These are phyloP conservation scores for Curvularia eragrostidis DNA, from an alignment of 2,329 filamentous ascomycete species.

Conservation along the genomic window DNA sequence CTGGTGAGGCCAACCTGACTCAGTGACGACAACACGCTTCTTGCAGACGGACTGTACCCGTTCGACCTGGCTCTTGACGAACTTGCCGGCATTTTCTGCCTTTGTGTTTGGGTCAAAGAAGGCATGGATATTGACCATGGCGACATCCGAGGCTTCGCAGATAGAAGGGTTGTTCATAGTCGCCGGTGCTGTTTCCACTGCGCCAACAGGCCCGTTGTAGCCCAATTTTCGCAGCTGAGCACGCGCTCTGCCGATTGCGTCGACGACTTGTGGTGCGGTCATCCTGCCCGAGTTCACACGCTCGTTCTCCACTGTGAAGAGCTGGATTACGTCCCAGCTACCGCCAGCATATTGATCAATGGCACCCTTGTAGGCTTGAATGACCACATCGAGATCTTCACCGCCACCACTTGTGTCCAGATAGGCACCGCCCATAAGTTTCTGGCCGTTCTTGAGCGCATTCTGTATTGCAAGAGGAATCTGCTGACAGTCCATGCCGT, in stretches of 20 bases:
- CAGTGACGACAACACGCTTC: slow-evolving; percentile 76
- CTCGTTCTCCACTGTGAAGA: slow-evolving; percentile 82
- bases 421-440: slow-evolving; percentile 78
- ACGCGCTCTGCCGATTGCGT: slow-evolving; percentile 65
- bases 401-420: slow-evolving; percentile 60
- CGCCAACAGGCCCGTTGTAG: slow-evolving; percentile 75
- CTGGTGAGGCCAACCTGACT: slow-evolving; percentile 82
- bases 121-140: slow-evolving; percentile 80
- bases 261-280: slow-evolving; percentile 62
- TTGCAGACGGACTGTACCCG: slow-evolving; percentile 56
- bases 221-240: slow-evolving; percentile 65
- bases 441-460: slow-evolving; percentile 68
- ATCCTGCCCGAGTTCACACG: slow-evolving; percentile 64
- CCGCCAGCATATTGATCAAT: slow-evolving; percentile 54
- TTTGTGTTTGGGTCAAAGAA: slow-evolving; percentile 75
- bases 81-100: slow-evolving; percentile 69
- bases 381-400: slow-evolving; percentile 55
- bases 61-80: slow-evolving; percentile 65
- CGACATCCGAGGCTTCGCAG: slow-evolving; percentile 77
- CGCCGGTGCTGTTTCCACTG: slow-evolving; percentile 79
- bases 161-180: slow-evolving; percentile 71
- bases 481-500: slow-evolving; percentile 81
- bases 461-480: slow-evolving; percentile 67
- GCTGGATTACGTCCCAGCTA: slow-evolving; percentile 73
- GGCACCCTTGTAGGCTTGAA: slow-evolving; percentile 66